These are phyloP conservation scores for Pichia cactophila DNA, from an alignment of 1,139 yeast species.

Conservation along the genomic window DNA sequence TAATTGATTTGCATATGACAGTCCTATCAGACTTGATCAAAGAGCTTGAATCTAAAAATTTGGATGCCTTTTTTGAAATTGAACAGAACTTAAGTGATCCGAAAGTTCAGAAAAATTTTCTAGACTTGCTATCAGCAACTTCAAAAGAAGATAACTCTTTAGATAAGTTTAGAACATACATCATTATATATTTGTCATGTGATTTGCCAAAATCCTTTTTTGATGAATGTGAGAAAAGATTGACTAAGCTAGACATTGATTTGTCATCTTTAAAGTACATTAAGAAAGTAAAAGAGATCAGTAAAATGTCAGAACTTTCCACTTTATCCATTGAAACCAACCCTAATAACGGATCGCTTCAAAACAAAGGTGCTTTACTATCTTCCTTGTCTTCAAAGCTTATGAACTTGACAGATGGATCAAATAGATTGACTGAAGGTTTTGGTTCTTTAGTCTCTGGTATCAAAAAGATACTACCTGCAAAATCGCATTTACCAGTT, in stretches of 20 bases:
- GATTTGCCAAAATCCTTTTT: constrained; percentile 53
- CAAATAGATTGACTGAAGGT: constrained; percentile 52
- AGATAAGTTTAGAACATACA: constrained; percentile 83
- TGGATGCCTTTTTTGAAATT: constrained; percentile 87
- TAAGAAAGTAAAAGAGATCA: constrained; percentile 71
- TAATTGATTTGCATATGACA: constrained; percentile 96
- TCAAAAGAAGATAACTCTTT: constrained; percentile 51
- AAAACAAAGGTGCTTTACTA: constrained; percentile 50
- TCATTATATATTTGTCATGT: constrained; percentile 59
- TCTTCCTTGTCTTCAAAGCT: constrained; percentile 71
- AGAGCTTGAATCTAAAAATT: constrained; percentile 74
- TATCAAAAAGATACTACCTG: constrained; percentile 80
- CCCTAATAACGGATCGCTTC: constrained; percentile 22
- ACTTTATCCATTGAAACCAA: constrained; percentile 14
- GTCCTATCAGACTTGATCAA: constrained; percentile 78
- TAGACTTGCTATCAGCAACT: constrained; percentile 41
- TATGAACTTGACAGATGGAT: constrained; percentile 79
- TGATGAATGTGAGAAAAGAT: constrained; percentile 56
- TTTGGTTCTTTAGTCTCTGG: constrained; percentile 85
- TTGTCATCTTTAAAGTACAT: constrained; percentile 62
- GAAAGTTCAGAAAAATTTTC: constrained; percentile 50
- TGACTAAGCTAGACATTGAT: constrained; percentile 52
- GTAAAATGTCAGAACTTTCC: constrained; percentile 52
- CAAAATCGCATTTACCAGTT: constrained; percentile 77
- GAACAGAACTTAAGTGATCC: constrained; percentile 71